phyloP scores from a whole-genome alignment of 495 filamentous ascomycete genomes.

The Aspergillus indologenus region DNA sequence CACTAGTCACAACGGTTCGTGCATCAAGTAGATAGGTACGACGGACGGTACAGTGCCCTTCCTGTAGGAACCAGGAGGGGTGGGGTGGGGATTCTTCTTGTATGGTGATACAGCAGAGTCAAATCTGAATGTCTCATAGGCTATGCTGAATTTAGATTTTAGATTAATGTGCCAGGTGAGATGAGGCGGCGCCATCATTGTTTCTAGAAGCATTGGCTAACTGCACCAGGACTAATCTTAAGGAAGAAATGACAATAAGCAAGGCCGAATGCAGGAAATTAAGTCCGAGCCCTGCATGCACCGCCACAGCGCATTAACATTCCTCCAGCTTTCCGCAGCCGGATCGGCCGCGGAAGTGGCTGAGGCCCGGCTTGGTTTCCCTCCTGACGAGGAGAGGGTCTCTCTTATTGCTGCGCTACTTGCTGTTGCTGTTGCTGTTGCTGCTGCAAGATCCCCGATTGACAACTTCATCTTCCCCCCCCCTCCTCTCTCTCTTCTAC shows the following conservation, averaged over 20 bases:
- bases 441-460: neutral
- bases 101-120: neutral
- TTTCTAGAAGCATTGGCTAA: too few relatives aligned
- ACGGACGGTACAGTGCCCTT: neutral
- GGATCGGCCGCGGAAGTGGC: slow-evolving; percentile 40
- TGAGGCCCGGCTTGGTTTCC: slow-evolving; percentile 19
- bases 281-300: slow-evolving; percentile 11
- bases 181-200: too few relatives aligned
- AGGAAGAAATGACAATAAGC: neutral
- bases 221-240: too few relatives aligned
- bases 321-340: slow-evolving; percentile 25
- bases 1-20: neutral
- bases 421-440: neutral
- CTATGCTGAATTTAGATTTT: too few relatives aligned
- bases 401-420: neutral
- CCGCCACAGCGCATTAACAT: slow-evolving; percentile 40
- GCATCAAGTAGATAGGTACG: neutral
- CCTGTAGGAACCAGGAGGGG: neutral
- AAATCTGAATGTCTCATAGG: neutral
- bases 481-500: neutral
- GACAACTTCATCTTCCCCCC: neutral
- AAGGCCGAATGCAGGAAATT: neutral
- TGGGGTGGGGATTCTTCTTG: neutral
- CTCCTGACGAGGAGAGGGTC: slow-evolving; percentile 12
- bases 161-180: too few relatives aligned